Evolutionary conservation across 495 filamentous ascomycete species (phyloP).

Genomic region (Aspergillus bertholletiae): DNA sequence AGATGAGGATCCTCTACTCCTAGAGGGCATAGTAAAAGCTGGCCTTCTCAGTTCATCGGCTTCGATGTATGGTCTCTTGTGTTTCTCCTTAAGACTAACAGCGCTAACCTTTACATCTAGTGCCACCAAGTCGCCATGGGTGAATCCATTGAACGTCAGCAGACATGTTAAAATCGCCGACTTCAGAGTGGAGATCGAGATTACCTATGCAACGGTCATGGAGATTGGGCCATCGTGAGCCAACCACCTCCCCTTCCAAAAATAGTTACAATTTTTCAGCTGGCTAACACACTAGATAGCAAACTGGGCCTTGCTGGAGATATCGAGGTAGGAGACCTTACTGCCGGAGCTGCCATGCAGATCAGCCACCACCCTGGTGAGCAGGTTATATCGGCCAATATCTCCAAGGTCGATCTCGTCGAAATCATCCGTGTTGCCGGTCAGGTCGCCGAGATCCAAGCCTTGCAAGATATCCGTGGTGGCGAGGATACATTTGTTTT

Average conservation of each 20-base stretch:
- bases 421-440: background rate
- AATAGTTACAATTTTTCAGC: background rate
- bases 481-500: background rate
- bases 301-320: background rate
- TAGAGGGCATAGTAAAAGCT: no score
- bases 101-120: no score
- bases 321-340: background rate
- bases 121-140: no score
- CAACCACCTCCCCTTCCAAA: no score
- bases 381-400: background rate
- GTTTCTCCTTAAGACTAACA: no score
- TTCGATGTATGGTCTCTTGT: no score
- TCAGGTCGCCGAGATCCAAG: background rate
- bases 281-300: background rate
- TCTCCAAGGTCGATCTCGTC: background rate
- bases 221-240: background rate
- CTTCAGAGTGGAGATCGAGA: background rate
- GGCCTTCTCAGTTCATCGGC: no score
- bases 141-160: background rate
- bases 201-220: background rate
- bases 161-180: background rate
- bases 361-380: background rate
- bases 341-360: background rate
- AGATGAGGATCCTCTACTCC: no score
- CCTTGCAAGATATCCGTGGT: background rate